These are phyloP conservation scores for Paraleonurus japonicus DNA, from an alignment of 257 asterid species.

Conservation along the genomic window DNA sequence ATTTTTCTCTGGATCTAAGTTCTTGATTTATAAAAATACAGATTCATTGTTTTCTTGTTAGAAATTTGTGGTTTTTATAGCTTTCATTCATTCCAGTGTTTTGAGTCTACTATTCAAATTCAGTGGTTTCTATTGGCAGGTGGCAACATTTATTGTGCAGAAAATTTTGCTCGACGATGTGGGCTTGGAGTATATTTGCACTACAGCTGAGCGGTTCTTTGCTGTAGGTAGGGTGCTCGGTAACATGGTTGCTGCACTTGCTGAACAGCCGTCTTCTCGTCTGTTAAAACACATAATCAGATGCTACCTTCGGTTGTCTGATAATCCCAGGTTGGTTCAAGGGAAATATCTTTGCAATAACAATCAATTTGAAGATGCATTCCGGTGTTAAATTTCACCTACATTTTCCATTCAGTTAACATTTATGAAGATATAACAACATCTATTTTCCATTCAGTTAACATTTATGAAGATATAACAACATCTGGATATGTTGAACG, in stretches of 20 bases:
- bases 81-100: background rate
- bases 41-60: background rate
- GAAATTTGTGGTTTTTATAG: background rate
- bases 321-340: conserved; percentile 61
- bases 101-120: background rate
- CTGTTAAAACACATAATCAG: conserved; percentile 82
- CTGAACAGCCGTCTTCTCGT: conserved; percentile 81
- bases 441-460: background rate
- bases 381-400: background rate
- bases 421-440: too few relatives aligned
- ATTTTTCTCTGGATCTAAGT: background rate
- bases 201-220: conserved; percentile 81
- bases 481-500: background rate
- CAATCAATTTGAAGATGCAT: too few relatives aligned
- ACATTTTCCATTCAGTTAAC: background rate
- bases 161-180: conserved; percentile 93
- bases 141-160: conserved; percentile 93
- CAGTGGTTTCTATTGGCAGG: conserved; percentile 49
- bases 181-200: conserved; percentile 87
- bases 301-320: conserved; percentile 91
- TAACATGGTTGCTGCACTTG: conserved; percentile 86
- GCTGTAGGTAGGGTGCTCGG: conserved; percentile 90
- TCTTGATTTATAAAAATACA: background rate
- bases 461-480: background rate
- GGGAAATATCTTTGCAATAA: too few relatives aligned